Evolutionary conservation across 1,139 yeast species (phyloP).

Genomic region (Candida sp.): DNA sequence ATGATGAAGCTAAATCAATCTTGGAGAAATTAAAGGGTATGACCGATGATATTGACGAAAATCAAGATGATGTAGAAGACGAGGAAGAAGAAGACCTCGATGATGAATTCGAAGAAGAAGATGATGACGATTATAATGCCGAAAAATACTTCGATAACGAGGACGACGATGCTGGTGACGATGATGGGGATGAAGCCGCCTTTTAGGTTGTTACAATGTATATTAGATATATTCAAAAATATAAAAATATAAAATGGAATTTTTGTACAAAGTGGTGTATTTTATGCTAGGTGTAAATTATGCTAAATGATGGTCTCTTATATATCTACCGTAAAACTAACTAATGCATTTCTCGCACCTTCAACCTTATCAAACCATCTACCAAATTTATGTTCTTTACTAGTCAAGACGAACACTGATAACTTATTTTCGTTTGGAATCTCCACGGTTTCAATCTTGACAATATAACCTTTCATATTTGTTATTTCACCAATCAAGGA

Average conservation of each 20-base stretch:
- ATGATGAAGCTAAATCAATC: slow-evolving; percentile 36
- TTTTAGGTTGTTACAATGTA: slow-evolving; percentile 33
- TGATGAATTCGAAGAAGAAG: slow-evolving; percentile 63
- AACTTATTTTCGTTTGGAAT: slow-evolving; percentile 46
- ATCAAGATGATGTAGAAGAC: slow-evolving; percentile 35
- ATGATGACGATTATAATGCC: slow-evolving; percentile 60
- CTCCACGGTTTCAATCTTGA: slow-evolving; percentile 65
- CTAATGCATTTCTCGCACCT: slow-evolving; percentile 42
- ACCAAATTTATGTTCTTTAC: slow-evolving; percentile 86
- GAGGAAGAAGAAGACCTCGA: slow-evolving; percentile 45
- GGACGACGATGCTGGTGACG: slow-evolving; percentile 75
- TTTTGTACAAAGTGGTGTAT: background rate
- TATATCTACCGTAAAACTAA: slow-evolving; percentile 35
- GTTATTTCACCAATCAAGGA: slow-evolving; percentile 49
- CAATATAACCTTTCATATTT: slow-evolving; percentile 71
- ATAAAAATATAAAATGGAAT: too few relatives aligned
- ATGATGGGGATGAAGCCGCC: slow-evolving; percentile 82
- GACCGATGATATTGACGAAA: slow-evolving; percentile 41
- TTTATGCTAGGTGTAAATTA: slow-evolving; percentile 2
- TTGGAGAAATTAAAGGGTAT: slow-evolving; percentile 59
- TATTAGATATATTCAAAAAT: too few relatives aligned
- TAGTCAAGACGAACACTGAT: slow-evolving; percentile 61
- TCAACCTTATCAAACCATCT: slow-evolving; percentile 60
- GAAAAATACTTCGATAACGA: slow-evolving; percentile 62
- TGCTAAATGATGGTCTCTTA: slow-evolving; percentile 10